These are phyloP conservation scores for Aspergillus leporis DNA, from an alignment of 495 filamentous ascomycete species.

Conservation along the genomic window DNA sequence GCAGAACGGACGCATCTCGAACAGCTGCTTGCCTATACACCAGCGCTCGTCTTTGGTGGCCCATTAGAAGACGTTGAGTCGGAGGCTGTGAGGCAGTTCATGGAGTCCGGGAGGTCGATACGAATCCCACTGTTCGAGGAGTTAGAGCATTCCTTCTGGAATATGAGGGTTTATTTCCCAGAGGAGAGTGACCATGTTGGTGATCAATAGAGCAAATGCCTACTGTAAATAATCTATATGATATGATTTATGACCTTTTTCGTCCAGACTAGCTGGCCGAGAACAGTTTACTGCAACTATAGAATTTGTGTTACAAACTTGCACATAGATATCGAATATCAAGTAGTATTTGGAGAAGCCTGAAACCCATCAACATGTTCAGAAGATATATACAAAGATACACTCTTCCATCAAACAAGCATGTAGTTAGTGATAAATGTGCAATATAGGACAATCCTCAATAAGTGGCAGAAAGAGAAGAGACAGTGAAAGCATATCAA, in stretches of 20 bases:
- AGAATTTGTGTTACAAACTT: not conserved
- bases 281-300: not conserved
- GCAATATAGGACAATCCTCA: constrained; percentile 3
- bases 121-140: constrained; percentile 36
- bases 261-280: not conserved
- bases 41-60: constrained; percentile 36
- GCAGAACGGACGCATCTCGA: constrained; percentile 42
- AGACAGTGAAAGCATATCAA: not conserved
- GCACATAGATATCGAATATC: not conserved
- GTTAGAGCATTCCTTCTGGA: constrained; percentile 46
- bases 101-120: constrained; percentile 23
- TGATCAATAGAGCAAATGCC: not conserved
- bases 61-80: constrained; percentile 37
- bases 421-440: not conserved
- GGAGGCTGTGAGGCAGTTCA: constrained; percentile 27
- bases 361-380: constrained; percentile 4
- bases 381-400: constrained; percentile 9
- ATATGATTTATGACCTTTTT: not conserved
- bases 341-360: not conserved
- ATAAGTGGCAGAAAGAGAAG: constrained; percentile 6
- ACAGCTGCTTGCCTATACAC: constrained; percentile 29
- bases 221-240: not conserved
- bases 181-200: not conserved
- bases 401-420: constrained; percentile 5
- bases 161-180: constrained; percentile 40